Base-by-base conservation (phyloP, 2,329 filamentous ascomycete species). In the Penicillium paneum region DNA sequence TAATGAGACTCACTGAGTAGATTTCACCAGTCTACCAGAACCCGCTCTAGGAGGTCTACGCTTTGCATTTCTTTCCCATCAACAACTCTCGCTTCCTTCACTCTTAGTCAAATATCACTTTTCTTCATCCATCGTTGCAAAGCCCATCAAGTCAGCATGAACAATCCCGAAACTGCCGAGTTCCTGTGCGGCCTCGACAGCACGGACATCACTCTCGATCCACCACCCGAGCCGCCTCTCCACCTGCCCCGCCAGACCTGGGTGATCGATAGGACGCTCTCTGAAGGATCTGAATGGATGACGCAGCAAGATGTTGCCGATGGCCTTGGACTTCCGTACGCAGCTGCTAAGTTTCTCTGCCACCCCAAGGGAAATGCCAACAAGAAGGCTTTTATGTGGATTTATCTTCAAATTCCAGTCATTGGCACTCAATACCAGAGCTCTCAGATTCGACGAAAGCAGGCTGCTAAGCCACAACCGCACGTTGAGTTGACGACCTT, bases 241-340 rank as follows among this genome's bases (percentile, higher is more conserved):
- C n/a, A 46, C 35, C 49, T 50, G 34, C 34, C 55, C 24, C 52
- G 31, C 42, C 55, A 58, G 32, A 42, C 49, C 38, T 58, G 52
- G 52, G 52, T 55, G 32, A 54, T 58, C 26, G 52, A 57, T 10
- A 54, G 35, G 52, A 58, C 55, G 44, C 55, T 58, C 40, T 47
- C 47, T 32, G 52, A 58, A 48, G 31, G 51, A 48, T 32, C 24
- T 35, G 26, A 49, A 15, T 21, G 0, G 21, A 49, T 58, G 55
- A 55, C 43, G 19, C 55, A 55, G 52, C 15, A 54, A 29, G 52
- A 58, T 8, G 48, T 58, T 52, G 29, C 31, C 29, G 48, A 55
- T 38, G 55, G 48, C 52, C 43, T 52, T 49, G 52, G 46, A 41
- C 41, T 46, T 44, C 51, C 55, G 12, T 57, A 35, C 32, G 55